Percentiles rank a stretch among this genome's conserved stretches.
Conservation (phyloP, 2,329 filamentous ascomycete species). For the Stagonosporopsis vannaccii region DNA sequence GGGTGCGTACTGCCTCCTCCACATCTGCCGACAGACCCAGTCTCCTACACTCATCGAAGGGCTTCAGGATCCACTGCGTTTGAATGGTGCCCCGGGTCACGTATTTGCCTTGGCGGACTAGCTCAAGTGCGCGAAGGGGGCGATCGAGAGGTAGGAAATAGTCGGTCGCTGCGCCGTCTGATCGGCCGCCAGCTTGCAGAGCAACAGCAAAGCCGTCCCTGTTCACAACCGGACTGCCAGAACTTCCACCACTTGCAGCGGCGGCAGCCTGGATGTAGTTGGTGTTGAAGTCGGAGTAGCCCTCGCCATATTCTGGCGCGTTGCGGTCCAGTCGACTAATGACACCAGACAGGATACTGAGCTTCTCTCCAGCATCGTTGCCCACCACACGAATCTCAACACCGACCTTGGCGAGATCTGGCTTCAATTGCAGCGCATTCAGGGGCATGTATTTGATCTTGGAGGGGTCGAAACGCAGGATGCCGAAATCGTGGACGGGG, state of each 20-base stretch:
- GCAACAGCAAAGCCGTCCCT: constrained; percentile 92
- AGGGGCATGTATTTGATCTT: constrained; percentile 98
- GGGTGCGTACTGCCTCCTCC: constrained; percentile 82
- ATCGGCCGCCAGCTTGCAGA: constrained; percentile 89
- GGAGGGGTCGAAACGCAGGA: constrained; percentile 93
- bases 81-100: constrained; percentile 96
- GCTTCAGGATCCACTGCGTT: constrained; percentile 95
- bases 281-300: constrained; percentile 96
- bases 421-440: constrained; percentile 77
- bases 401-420: constrained; percentile 86
- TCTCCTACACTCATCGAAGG: constrained; percentile 94
- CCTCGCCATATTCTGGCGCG: constrained; percentile 92
- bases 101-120: constrained; percentile 76
- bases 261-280: constrained; percentile 98
- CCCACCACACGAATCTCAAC: constrained; percentile 96
- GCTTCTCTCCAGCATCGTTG: constrained; percentile 97
- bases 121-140: constrained; percentile 84
- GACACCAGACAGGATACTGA: constrained; percentile 96
- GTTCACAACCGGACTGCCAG: constrained; percentile 97
- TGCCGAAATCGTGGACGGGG: constrained; percentile 97
- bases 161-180: constrained; percentile 94
- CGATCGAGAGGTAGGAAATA: constrained; percentile 96
- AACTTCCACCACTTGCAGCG: constrained; percentile 94
- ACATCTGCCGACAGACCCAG: constrained; percentile 84
- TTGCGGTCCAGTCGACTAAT: constrained; percentile 96